Percentiles rank a stretch among this genome's conserved stretches.
These are phyloP conservation scores for Lathyrus tuberosus DNA, from an alignment of 306 rosid genomes.

Conservation along the genomic window DNA sequence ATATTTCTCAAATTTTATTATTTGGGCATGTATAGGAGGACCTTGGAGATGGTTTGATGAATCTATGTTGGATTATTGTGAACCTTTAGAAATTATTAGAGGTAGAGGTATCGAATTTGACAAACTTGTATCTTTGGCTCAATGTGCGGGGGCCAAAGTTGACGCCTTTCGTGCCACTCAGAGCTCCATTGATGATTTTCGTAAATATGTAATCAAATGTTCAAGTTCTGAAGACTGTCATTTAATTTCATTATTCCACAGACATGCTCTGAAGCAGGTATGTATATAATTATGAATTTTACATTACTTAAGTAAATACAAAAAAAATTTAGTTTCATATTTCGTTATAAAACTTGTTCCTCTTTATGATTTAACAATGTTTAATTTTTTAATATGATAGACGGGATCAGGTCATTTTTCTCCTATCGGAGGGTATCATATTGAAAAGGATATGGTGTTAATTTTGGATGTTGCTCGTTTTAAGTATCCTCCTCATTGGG, in stretches of 20 bases:
- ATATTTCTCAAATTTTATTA: no score
- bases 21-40: conserved; percentile 48
- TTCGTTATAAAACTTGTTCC: no score
- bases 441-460: conserved; percentile 81
- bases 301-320: background rate
- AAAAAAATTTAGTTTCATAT: no score
- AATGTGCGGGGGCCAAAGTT: conserved; percentile 95
- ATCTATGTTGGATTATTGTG: conserved; percentile 94
- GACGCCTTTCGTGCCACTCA: conserved; percentile 77
- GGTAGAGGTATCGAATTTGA: conserved; percentile 86
- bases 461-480: conserved; percentile 96
- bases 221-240: conserved; percentile 77
- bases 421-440: conserved; percentile 93
- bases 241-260: conserved; percentile 74
- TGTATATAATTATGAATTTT: conserved; percentile 44
- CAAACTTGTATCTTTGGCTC: conserved; percentile 83
- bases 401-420: conserved; percentile 95
- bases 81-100: conserved; percentile 79
- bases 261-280: conserved; percentile 82
- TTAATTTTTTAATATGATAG: conserved; percentile 48
- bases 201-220: conserved; percentile 63
- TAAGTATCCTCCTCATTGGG: no score
- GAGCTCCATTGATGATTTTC: conserved; percentile 65
- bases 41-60: conserved; percentile 99
- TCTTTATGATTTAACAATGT: conserved; percentile 20